Conservation (phyloP, 2,329 filamentous ascomycete genomes). For the Paecilomyces fulvus region DNA sequence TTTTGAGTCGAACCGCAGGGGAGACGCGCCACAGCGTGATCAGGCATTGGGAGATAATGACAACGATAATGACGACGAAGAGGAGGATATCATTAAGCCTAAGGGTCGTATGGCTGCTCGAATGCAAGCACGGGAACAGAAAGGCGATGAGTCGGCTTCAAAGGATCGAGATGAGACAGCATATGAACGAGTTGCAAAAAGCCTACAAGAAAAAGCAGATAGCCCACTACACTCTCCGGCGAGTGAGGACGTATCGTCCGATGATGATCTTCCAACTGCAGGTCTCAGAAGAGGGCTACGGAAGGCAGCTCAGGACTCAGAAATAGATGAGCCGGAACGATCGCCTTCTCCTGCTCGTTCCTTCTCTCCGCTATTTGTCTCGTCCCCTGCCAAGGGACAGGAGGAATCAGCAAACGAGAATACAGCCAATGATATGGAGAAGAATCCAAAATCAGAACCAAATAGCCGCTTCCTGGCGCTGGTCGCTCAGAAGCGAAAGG, state of each 20-base stretch:
- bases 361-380: conserved; percentile 39
- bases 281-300: conserved; percentile 19
- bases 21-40: neutral
- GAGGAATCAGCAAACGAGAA: conserved; percentile 10
- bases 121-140: conserved; percentile 42
- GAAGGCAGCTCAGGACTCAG: conserved; percentile 15
- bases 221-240: neutral
- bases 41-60: conserved; percentile 13
- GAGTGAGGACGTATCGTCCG: conserved; percentile 27
- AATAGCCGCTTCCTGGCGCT: conserved; percentile 62
- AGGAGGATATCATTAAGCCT: conserved; percentile 48
- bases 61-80: conserved; percentile 27
- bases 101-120: conserved; percentile 57
- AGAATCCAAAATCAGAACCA: conserved; percentile 19
- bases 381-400: conserved; percentile 18
- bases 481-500: conserved; percentile 63
- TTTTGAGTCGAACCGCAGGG: neutral
- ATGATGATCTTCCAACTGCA: conserved; percentile 23
- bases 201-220: conserved; percentile 4
- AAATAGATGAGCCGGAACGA: conserved; percentile 14
- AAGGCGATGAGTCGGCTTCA: conserved; percentile 2
- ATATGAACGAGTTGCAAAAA: conserved; percentile 27
- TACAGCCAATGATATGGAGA: conserved; percentile 7
- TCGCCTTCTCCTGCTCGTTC: conserved; percentile 19
- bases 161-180: conserved; percentile 27